Evolutionary conservation across 2,329 filamentous ascomycete species (phyloP), one percentile per base, ranked within the genome.

Genomic region (Colletotrichum sojae): DNA sequence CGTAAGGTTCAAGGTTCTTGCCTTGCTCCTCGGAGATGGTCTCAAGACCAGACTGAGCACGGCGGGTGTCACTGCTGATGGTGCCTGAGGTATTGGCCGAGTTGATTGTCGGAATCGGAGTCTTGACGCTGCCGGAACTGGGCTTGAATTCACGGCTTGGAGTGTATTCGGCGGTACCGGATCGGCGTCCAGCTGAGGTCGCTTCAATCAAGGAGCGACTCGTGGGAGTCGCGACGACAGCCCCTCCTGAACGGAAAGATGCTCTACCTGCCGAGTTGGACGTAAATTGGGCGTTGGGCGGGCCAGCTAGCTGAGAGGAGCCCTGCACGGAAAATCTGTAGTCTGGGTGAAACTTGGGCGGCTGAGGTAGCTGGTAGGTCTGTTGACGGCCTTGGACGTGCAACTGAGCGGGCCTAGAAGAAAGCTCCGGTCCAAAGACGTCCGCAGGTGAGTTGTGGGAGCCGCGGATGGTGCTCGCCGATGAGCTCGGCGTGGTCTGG

Each of bases 21-120:
- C 39, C 48, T 9, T 61, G 60, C 16, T 61, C 62, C 56, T 68
- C 64, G 6, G 60, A 68, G n/a, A 67, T 56, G 51, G 43, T 51
- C 12, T 40, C 15, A 18, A 59, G 54, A n/a, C 18, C 54, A 13
- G 46, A 25, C 15, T 59, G 66, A 9, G 43, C 27, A 31, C 48
- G 36, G 12, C 48, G 40, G 15, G 18, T 13, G 3, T 66, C 49
- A 27, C 36, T 66, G 8, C 52, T 52, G 10, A 64, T 20, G 43
- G 52, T 36, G 13, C 40, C 18, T 13, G 60, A 27, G 6, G 40
- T 57, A 43, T 27, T 20, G 36, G 56, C 6, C n/a, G 43, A 25
- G 43, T 16, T 46, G 25, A 25, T n/a, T 8, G 40, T 51, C 13
- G 20, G 65, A 22, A n/a, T 15, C 18, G 27, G 49, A 49, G 48